These are phyloP conservation scores for Suhomyces coccinellae DNA, from an alignment of 1,139 yeast species.

Conservation along the genomic window DNA sequence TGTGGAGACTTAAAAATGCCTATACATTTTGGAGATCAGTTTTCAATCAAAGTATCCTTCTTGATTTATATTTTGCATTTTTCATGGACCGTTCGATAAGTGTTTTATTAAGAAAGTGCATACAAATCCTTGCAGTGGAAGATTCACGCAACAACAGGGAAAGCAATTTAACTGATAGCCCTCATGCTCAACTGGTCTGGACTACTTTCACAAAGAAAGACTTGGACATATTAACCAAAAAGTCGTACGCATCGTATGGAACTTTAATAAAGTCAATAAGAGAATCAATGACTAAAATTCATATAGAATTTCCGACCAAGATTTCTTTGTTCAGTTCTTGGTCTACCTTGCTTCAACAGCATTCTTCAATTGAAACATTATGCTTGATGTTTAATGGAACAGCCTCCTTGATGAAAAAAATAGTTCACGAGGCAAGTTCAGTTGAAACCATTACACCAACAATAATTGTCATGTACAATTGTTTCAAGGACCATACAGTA, in stretches of 20 bases:
- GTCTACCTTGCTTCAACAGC: constrained; percentile 37
- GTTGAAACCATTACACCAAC: constrained; percentile 28
- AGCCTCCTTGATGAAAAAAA: constrained; percentile 32
- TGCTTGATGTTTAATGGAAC: constrained; percentile 39
- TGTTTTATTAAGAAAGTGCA: constrained; percentile 30
- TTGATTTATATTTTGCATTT: constrained; percentile 34
- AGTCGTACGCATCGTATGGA: constrained; percentile 39
- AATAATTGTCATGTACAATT: constrained; percentile 26
- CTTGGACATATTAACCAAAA: constrained; percentile 31
- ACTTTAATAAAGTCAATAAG: constrained; percentile 35
- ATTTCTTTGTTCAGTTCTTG: constrained; percentile 42
- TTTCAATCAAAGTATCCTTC: constrained; percentile 27
- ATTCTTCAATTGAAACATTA: constrained; percentile 36
- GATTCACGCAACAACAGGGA: constrained; percentile 6
- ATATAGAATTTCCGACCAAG: constrained; percentile 39
- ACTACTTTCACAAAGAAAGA: constrained; percentile 31
- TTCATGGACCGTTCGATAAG: constrained; percentile 43
- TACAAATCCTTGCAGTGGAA: constrained; percentile 20
- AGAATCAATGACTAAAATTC: constrained; percentile 31
- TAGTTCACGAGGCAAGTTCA: constrained; percentile 24
- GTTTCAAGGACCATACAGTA: constrained; percentile 29
- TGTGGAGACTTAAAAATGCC: constrained; percentile 26
- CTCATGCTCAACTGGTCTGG: constrained; percentile 13
- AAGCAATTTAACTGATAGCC: constrained; percentile 3
- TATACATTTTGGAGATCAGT: constrained; percentile 32